Evolutionary conservation across 2,329 filamentous ascomycete genomes (phyloP).

Genomic region (Ceratocystis destructans): DNA sequence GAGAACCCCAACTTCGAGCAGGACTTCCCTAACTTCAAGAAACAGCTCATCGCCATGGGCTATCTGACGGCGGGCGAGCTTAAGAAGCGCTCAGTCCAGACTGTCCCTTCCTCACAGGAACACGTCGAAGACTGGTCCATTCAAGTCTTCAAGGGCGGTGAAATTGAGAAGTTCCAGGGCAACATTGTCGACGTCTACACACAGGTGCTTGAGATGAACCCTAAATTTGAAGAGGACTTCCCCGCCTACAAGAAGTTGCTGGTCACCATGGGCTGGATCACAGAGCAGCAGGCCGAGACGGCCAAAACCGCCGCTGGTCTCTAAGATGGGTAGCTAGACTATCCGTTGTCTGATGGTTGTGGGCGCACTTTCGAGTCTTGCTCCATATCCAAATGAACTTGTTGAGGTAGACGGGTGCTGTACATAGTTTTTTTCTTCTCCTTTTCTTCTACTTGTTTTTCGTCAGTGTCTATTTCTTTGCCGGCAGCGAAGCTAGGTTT

Average conservation of each 20-base stretch:
- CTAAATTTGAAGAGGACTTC: slow-evolving; percentile 16
- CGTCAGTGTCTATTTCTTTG: no score
- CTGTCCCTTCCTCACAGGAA: not conserved
- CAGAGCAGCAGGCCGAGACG: not conserved
- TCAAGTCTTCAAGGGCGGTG: slow-evolving; percentile 3
- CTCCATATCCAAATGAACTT: no score
- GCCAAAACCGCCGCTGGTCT: slow-evolving; percentile 1
- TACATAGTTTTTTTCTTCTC: no score
- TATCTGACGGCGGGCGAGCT: not conserved
- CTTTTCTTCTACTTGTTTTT: no score
- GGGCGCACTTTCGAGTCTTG: not conserved
- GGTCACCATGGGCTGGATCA: slow-evolving; percentile 16
- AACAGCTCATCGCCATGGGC: slow-evolving; percentile 14
- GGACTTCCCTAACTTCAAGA: slow-evolving; percentile 18
- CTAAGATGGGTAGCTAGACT: not conserved
- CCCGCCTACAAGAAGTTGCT: slow-evolving; percentile 15
- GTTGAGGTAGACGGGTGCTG: no score
- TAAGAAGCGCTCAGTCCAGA: not conserved
- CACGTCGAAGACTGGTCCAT: slow-evolving; percentile 3
- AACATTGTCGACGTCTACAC: slow-evolving; percentile 7
- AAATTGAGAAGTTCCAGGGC: not conserved
- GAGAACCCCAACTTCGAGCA: slow-evolving; percentile 13
- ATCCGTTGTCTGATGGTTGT: not conserved
- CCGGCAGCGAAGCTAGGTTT: not conserved
- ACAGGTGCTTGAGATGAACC: slow-evolving; percentile 9